Evolutionary conservation across 192 early-diverging fungal genomes (phyloP).

Genomic region (Backusella liffmaniae): DNA sequence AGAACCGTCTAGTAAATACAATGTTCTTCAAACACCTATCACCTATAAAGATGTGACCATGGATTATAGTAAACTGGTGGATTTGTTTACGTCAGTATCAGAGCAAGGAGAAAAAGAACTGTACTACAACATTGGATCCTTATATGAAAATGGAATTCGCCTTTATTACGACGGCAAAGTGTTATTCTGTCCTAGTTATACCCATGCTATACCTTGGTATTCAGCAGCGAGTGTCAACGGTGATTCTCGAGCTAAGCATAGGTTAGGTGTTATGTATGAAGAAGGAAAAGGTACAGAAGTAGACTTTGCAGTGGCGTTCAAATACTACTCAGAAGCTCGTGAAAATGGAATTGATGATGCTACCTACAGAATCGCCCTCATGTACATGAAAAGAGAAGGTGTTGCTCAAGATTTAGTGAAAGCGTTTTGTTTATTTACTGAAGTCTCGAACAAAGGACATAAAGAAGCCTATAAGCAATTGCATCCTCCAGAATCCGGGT

Average conservation of each 20-base stretch:
- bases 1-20: neutral
- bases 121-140: neutral
- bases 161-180: too few species aligned
- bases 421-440: too few species aligned
- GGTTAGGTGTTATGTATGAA: neutral
- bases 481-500: neutral
- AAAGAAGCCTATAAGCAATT: neutral
- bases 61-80: neutral
- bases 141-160: too few species aligned
- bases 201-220: neutral
- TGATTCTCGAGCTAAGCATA: neutral
- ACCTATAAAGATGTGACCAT: neutral
- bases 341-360: neutral
- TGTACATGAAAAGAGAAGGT: too few species aligned
- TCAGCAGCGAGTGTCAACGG: neutral
- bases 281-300: neutral
- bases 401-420: too few species aligned
- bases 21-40: neutral
- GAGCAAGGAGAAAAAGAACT: neutral
- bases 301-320: neutral
- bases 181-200: neutral
- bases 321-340: neutral
- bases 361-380: neutral
- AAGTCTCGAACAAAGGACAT: neutral
- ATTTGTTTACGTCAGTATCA: neutral